phyloP scores from a whole-genome alignment of 164 flowering plant species.

The Aristolochia contorta region DNA sequence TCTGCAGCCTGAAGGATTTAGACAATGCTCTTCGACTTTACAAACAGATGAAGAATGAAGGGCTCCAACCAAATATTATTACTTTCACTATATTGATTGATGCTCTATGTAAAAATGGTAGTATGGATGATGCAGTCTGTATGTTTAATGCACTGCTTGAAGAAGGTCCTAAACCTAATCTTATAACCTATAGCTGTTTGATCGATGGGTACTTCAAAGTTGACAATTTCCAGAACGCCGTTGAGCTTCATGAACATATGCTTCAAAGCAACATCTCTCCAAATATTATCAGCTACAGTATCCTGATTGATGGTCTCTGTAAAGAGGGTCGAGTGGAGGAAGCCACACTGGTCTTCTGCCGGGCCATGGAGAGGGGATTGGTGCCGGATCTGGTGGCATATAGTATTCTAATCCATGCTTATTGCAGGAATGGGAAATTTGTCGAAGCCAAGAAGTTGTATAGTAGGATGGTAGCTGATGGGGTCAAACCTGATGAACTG shows the following conservation, averaged over 20 bases:
- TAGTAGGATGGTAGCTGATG: constrained; percentile 27
- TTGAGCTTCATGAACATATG: constrained; percentile 40
- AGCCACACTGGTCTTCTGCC: constrained; percentile 29
- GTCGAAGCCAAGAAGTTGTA: constrained; percentile 31
- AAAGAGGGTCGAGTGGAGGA: constrained; percentile 34
- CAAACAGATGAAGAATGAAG: constrained; percentile 14
- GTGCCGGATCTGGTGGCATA: constrained; percentile 48
- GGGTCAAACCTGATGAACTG: constrained; percentile 29
- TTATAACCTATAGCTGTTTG: constrained; percentile 39
- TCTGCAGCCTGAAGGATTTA: constrained; percentile 27
- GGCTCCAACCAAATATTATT: constrained; percentile 22
- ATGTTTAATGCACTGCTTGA: constrained; percentile 27
- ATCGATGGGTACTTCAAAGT: constrained; percentile 41
- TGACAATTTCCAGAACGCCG: constrained; percentile 16
- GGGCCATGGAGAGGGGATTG: constrained; percentile 23
- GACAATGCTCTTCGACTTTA: constrained; percentile 24
- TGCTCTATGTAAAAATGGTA: constrained; percentile 37
- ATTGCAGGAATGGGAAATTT: constrained; percentile 33
- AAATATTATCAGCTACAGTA: constrained; percentile 37
- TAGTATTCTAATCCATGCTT: constrained; percentile 37
- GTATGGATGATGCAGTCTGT: constrained; percentile 29
- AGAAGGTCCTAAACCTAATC: constrained; percentile 28
- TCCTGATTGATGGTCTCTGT: constrained; percentile 49
- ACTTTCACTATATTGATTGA: constrained; percentile 36
- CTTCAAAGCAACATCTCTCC: constrained; percentile 25